Evolutionary conservation across 208 protist species (phyloP).

Genomic region (Novymonas esmeraldas): DNA sequence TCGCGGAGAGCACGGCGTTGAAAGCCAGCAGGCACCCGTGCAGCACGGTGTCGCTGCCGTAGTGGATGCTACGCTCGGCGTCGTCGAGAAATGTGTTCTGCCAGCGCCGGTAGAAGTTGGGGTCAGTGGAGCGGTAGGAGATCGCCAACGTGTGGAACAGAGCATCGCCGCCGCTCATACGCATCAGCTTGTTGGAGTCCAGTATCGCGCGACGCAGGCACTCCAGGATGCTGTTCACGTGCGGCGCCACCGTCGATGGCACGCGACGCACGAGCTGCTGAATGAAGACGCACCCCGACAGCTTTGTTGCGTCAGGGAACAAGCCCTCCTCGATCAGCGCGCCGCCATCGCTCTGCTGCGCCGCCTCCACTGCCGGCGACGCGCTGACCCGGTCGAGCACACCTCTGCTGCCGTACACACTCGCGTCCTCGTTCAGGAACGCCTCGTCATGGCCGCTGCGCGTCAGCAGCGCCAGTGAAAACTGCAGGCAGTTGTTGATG

Average conservation of each 20-base stretch:
- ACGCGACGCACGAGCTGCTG: constrained; percentile 70
- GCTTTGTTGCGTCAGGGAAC: constrained; percentile 50
- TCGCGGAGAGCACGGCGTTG: constrained; percentile 72
- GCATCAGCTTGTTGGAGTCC: constrained; percentile 48
- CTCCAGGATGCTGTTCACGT: constrained; percentile 58
- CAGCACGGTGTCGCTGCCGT: constrained; percentile 40
- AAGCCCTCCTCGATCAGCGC: constrained; percentile 8
- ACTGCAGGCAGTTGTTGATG: constrained; percentile 63
- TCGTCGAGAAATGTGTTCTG: constrained; percentile 68
- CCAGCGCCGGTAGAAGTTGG: constrained; percentile 52
- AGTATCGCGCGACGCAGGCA: constrained; percentile 58
- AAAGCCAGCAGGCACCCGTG: constrained; percentile 72
- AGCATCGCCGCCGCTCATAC: constrained; percentile 42
- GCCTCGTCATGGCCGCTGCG: constrained; percentile 35
- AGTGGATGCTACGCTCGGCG: constrained; percentile 43
- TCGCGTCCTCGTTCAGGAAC: constrained; percentile 32
- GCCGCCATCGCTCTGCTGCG: constrained; percentile 1
- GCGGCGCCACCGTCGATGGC: constrained; percentile 61
- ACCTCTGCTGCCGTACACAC: neutral
- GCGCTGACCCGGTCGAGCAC: neutral
- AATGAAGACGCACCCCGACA: constrained; percentile 76
- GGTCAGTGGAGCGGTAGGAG: constrained; percentile 65
- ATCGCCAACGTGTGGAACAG: constrained; percentile 63
- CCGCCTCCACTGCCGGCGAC: constrained; percentile 8
- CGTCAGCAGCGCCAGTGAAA: constrained; percentile 56